Base-by-base conservation (phyloP, 2,329 filamentous ascomycete genomes). In the Aspergillus fijiensis region DNA sequence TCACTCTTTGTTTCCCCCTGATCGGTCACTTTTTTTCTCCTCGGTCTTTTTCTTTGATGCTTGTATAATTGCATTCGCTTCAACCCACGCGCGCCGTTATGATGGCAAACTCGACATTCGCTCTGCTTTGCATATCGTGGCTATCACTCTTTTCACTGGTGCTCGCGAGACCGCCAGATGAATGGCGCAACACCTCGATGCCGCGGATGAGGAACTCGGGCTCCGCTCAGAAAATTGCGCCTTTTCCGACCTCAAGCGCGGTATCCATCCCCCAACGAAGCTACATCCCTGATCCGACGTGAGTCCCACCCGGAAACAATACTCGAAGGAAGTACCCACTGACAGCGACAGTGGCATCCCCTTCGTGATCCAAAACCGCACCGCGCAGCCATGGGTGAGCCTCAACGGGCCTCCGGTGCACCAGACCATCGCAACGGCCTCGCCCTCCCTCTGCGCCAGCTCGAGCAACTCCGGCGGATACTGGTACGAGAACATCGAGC, bases 401-500 rank as follows among this genome's bases (percentile, higher is more conserved):
- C 51, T 25, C 52, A 19, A 50, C 33, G 25, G 61, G 29, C 51
- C 61, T 14, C 42, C 58, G 12, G 59, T 59, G 21, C 61, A 69
- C 35, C 25, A 52, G 19, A 42, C 53, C 7, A 11, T 60, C 19
- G 29, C 31, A 16, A 21, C 57, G 35, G 29, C 42, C 4, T 19
- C 39, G 12, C 14, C 39, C 16, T 25, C 51, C 10, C 29, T 35
- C 6, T 45, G 65, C 50, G 19, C 57, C 21, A 45, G 55, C 31
- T 51, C 57, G 10, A 47, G 29, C 4, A 23, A 57, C 12, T 57
- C 65, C 2, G 58, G 64, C 3, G 61, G 63, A 3, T 70, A 69
- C 54, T 71, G 71, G 71, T 72, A 72, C 52, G 70, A 70, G 33
- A 57, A 63, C 21, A 69, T 72, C 47, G 62, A 62, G 19, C 71